Conservation (phyloP, 768 basidiomycete species). For the Tephrocybe sp. region DNA sequence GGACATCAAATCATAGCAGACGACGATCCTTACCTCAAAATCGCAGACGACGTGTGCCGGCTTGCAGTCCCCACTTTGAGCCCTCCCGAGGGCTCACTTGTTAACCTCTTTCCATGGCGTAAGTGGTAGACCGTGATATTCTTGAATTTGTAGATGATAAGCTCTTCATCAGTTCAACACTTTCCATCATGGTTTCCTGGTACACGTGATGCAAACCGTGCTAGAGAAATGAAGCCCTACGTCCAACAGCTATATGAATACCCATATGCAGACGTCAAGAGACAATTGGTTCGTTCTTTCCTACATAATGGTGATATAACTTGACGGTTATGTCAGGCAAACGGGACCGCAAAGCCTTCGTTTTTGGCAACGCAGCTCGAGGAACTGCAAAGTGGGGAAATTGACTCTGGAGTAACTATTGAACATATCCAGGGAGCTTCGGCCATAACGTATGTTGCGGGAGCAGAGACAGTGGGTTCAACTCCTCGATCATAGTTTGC, state of each 20-base stretch:
- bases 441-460: constrained; percentile 10
- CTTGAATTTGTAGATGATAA: constrained; percentile 2
- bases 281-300: constrained; percentile 16
- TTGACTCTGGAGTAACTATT: constrained; percentile 2
- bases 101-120: constrained; percentile 25
- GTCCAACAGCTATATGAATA: constrained; percentile 11
- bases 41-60: constrained; percentile 17
- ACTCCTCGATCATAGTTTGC: too few species aligned
- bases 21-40: constrained; percentile 23
- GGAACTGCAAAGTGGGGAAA: constrained; percentile 10
- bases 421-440: constrained; percentile 15
- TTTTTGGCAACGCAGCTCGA: constrained; percentile 20
- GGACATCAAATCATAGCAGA: constrained; percentile 25
- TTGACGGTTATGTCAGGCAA: constrained; percentile 9
- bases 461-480: too few species aligned
- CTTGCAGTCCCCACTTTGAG: constrained; percentile 12
- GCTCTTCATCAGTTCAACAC: constrained; percentile 4
- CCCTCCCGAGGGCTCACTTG: constrained; percentile 16
- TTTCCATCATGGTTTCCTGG: constrained; percentile 25
- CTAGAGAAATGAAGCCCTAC: constrained; percentile 8
- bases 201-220: constrained; percentile 15
- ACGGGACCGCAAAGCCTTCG: constrained; percentile 19
- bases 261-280: constrained; percentile 15
- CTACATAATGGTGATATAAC: background rate
- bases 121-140: constrained; percentile 11